These are phyloP conservation scores for Sanghuangporus sanghuang DNA, from an alignment of 1,284 basidiomycete genomes.

Conservation along the genomic window DNA sequence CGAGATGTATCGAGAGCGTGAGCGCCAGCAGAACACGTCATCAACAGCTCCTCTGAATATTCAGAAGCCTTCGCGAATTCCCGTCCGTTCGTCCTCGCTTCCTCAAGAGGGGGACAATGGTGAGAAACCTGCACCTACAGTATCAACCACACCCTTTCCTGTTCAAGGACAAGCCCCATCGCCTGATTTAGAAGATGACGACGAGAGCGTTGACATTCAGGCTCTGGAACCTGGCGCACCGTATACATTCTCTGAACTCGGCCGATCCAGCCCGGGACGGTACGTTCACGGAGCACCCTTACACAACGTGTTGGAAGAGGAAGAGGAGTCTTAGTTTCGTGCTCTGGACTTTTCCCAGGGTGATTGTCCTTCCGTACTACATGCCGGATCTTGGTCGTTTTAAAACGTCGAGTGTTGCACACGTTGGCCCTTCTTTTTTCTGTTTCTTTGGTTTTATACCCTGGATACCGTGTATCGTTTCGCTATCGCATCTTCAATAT, in stretches of 20 bases:
- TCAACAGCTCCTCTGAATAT: slow-evolving; percentile 1
- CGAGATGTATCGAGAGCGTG: slow-evolving; percentile 76
- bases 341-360: not conserved
- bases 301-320: slow-evolving; percentile 78
- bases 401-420: not conserved
- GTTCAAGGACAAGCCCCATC: slow-evolving; percentile 16
- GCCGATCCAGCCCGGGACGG: slow-evolving; percentile 60
- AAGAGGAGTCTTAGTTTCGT: slow-evolving; percentile 38
- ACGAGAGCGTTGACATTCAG: slow-evolving; percentile 23
- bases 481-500: not conserved
- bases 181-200: slow-evolving; percentile 20
- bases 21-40: slow-evolving; percentile 32
- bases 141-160: slow-evolving; percentile 18
- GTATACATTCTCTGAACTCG: slow-evolving; percentile 37
- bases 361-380: not conserved
- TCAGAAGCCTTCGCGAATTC: slow-evolving; percentile 28
- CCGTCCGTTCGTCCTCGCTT: slow-evolving; percentile 27
- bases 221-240: slow-evolving; percentile 24
- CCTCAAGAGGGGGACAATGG: slow-evolving; percentile 11
- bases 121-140: not conserved
- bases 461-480: not conserved
- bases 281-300: slow-evolving; percentile 85
- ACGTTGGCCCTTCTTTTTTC: not conserved
- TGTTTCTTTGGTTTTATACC: not conserved
- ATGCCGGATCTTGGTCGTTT: not conserved